Conservation (phyloP, 306 rosid genomes). For the Cicer arietinum region DNA sequence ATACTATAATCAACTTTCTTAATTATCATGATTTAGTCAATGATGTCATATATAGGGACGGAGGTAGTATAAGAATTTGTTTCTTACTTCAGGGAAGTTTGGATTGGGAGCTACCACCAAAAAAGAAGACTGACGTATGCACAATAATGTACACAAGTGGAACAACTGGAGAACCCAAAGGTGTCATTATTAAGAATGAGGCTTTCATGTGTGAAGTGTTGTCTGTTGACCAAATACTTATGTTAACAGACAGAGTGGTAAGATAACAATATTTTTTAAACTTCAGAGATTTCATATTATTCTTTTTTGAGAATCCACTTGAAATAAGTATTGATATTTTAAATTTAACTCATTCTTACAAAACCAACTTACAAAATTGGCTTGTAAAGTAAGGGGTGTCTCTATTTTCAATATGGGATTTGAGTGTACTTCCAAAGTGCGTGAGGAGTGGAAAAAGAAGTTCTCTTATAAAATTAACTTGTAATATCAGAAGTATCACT, state of each 20-base stretch:
- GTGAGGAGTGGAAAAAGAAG: no score
- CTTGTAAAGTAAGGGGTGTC: no score
- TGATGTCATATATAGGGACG: no score
- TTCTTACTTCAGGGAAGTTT: constrained; percentile 62
- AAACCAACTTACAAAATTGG: no score
- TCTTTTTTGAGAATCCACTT: no score
- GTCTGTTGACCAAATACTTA: constrained; percentile 75
- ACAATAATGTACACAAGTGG: constrained; percentile 98
- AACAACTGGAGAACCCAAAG: constrained; percentile 96
- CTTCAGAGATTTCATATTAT: background rate
- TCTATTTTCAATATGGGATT: no score
- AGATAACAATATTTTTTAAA: constrained; percentile 26
- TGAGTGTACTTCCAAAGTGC: no score
- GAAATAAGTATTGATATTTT: no score
- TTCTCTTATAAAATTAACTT: no score
- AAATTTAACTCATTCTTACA: no score
- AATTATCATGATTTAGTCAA: background rate
- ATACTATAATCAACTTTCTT: background rate
- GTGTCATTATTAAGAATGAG: constrained; percentile 74
- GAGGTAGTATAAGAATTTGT: no score
- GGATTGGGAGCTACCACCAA: constrained; percentile 68
- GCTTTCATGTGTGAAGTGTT: constrained; percentile 85
- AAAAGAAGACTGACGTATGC: constrained; percentile 68
- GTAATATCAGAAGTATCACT: no score
- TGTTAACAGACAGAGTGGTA: constrained; percentile 83